Evolutionary conservation across 169 alveolate genomes (phyloP), one percentile per base, ranked within the genome.

Genomic region (Besnoitia besnoiti): DNA sequence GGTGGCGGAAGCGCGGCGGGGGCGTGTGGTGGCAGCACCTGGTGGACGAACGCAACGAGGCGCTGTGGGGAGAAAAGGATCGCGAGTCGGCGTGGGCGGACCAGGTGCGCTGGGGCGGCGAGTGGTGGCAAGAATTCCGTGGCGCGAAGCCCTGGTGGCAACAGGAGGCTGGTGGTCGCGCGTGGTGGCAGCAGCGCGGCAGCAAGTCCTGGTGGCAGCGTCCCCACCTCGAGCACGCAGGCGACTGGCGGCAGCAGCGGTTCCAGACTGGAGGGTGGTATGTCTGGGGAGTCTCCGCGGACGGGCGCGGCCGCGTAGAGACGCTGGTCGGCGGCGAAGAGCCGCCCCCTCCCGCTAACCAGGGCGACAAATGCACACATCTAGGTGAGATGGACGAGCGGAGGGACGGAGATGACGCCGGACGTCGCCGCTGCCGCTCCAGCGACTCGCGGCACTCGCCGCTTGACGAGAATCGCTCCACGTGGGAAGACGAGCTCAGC

Each of bases 1-100:
- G 82, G 82, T 73, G 82, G 82, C 82, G 46, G 14, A 73, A 73
- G 82, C 39, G 82, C 12, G 82, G 82, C 14, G 82, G 82, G 1
- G 82, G 82, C 46, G 82, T 73, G 19, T 73, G 82, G 82, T 73
- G 82, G 82, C 82, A 73, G 82, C 82, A 73, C 46, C 46, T 73
- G 39, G 82, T 10, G 27, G 82, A 73, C 21, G 82, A 73, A 37
- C 5, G n/a, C n/a, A 42, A 73, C 39, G 82, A n/a, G 27, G 82
- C 82, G 16, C 39, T 73, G 82, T 73, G 82, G 82, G 82, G 82
- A 2, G 82, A 73, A 42, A 73, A 37, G 46, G 82, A 73, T 8
- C 39, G 82, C 5, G 46, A 7, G 46, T 19, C 82, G 16, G 46
- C 82, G 24, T 73, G 82, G 82, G 46, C 39, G 5, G 82, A 73